These are phyloP conservation scores for Candida sp. DNA, from an alignment of 1,139 yeast species.

Conservation along the genomic window DNA sequence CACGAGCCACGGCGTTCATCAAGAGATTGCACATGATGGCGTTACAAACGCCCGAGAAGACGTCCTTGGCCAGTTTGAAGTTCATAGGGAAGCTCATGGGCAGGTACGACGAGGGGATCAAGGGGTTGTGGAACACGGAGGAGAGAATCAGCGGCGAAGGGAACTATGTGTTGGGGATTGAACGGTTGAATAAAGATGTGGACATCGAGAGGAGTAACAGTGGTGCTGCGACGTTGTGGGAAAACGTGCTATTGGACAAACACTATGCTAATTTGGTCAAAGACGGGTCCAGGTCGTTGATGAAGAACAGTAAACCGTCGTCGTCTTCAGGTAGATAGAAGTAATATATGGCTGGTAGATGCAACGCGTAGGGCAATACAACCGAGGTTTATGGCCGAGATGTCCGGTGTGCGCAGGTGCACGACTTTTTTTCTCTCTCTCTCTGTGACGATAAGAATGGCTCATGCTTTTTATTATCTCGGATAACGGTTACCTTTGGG, in stretches of 20 bases:
- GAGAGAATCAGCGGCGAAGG: conserved; percentile 74
- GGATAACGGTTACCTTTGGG: too few relatives aligned
- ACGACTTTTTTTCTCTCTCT: too few relatives aligned
- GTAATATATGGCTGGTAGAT: not conserved
- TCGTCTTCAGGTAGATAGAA: conserved; percentile 3
- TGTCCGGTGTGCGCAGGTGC: not conserved
- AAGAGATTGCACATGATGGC: conserved; percentile 73
- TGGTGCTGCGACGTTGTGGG: conserved; percentile 93
- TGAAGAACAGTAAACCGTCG: conserved; percentile 38
- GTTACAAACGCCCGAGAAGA: conserved; percentile 86
- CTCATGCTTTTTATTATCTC: too few relatives aligned
- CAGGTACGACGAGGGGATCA: conserved; percentile 66
- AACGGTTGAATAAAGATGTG: conserved; percentile 43
- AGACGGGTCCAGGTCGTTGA: conserved; percentile 48
- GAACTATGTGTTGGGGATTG: conserved; percentile 73
- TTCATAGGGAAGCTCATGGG: conserved; percentile 77
- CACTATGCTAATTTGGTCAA: conserved; percentile 87
- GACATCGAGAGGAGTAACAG: conserved; percentile 81
- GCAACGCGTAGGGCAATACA: not conserved
- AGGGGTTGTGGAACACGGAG: conserved; percentile 83
- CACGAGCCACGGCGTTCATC: conserved; percentile 82
- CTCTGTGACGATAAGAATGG: too few relatives aligned
- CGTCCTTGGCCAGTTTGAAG: conserved; percentile 76
- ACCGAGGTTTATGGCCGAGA: not conserved
- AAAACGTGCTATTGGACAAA: conserved; percentile 71